Evolutionary conservation across 805 yeast genomes (phyloP), one percentile per base, ranked within the genome.

Genomic region (Kluyveromyces nonfermentans): DNA sequence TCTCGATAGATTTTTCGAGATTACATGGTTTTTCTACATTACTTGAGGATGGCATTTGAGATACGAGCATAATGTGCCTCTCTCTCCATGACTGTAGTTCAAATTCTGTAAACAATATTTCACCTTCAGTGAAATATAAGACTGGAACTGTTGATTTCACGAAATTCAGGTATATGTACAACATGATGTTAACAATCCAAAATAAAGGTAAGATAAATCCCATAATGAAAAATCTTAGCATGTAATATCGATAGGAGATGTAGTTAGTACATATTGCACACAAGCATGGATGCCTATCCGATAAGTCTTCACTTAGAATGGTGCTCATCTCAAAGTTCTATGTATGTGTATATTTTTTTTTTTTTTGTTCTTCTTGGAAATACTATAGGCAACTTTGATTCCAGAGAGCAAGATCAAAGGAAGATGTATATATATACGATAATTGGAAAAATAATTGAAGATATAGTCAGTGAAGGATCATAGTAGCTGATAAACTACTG

Each of bases 201-300:
- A 51, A 35, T 2, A 54, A 4, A 9, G 64, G 64, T 2, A 54
- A 18, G 9, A 59, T 9, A 15, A 57, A 42, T 1, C 65, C 65
- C 4, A 49, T 21, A 16, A 51, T 33, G 38, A 56, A 59, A 9
- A 51, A 35, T 17, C 49, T 44, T 4, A 49, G 43, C 15, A 53
- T 5, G 22, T 37, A 36, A 7, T 33, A 30, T 17, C 38, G 42
- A 16, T 40, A 33, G 10, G 37, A 33, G 12, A 25, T 20, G 19
- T 51, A 41, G 6, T 10, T 33, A 10, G 36, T 7, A 40, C 64
- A 59, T 30, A 62, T 53, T 3, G 38, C 36, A 43, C 64, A 59
- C 35, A 51, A 44, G 42, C 64, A 59, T 9, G n/a, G 2, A 42
- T 46, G 50, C 15, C 25, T 18, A 18, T 38, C 43, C 12, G 34